phyloP scores from a whole-genome alignment of 1,139 yeast species.

The Blastobotrys illinoisensis region DNA sequence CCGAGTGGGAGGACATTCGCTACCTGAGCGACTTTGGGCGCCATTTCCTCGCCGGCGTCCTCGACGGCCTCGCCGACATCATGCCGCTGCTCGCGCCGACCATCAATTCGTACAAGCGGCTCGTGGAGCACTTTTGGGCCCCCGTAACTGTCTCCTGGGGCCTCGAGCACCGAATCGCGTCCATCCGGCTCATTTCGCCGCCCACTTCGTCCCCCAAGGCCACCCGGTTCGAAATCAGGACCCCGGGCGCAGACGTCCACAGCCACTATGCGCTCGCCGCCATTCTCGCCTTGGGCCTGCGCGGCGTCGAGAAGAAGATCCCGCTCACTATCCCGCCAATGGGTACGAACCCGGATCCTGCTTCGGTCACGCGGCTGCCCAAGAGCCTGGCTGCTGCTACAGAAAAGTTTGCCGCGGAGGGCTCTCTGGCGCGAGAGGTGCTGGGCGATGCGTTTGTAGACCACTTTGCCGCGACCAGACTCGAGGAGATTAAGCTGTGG shows the following conservation, averaged over 20 bases:
- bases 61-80: slow-evolving; percentile 32
- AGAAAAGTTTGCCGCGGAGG: slow-evolving; percentile 24
- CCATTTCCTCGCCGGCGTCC: slow-evolving; percentile 34
- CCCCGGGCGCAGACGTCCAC: slow-evolving; percentile 37
- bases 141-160: slow-evolving; percentile 38
- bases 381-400: slow-evolving; percentile 29
- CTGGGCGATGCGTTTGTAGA: slow-evolving; percentile 35
- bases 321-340: slow-evolving; percentile 30
- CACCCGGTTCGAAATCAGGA: slow-evolving; percentile 34
- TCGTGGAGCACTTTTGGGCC: slow-evolving; percentile 38
- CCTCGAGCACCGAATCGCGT: slow-evolving; percentile 35
- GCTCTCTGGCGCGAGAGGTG: slow-evolving; percentile 31
- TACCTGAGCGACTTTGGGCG: slow-evolving; percentile 32
- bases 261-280: slow-evolving; percentile 36
- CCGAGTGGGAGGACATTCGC: slow-evolving; percentile 29
- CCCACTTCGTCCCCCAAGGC: slow-evolving; percentile 28
- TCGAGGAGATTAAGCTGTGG: slow-evolving; percentile 31
- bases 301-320: slow-evolving; percentile 31
- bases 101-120: slow-evolving; percentile 35
- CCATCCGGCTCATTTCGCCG: slow-evolving; percentile 33
- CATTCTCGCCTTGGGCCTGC: slow-evolving; percentile 32
- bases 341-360: slow-evolving; percentile 21
- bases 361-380: slow-evolving; percentile 28
- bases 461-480: slow-evolving; percentile 33
- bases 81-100: slow-evolving; percentile 38